phyloP scores from a whole-genome alignment of 179 eudicot genomes.

The Amaranthus tricolor region DNA sequence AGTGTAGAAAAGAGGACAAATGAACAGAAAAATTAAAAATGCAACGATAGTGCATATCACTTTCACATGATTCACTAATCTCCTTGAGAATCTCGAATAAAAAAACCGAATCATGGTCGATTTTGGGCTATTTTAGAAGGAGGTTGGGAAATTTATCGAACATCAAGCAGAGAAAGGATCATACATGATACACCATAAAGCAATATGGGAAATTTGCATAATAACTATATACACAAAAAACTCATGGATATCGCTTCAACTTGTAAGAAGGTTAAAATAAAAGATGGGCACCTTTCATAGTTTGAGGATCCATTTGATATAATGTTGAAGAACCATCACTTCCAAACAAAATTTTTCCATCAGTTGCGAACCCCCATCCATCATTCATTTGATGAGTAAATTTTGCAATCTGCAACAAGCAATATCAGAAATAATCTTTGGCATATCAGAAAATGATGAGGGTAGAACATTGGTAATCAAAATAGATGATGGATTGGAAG shows the following conservation, averaged over 20 bases:
- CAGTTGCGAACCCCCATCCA: constrained; percentile 98
- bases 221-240: not conserved
- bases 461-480: not conserved
- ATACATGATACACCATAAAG: not conserved
- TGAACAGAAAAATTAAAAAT: not conserved
- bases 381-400: constrained; percentile 84
- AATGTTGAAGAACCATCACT: constrained; percentile 88
- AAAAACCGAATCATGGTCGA: too few species aligned
- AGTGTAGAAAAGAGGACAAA: not conserved
- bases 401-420: constrained; percentile 45
- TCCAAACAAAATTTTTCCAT: constrained; percentile 78
- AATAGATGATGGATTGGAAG: constrained; percentile 22
- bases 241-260: not conserved
- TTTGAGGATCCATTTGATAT: constrained; percentile 71
- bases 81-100: too few species aligned
- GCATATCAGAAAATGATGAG: not conserved
- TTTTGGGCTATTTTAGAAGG: not conserved
- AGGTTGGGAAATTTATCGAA: not conserved
- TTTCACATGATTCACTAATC: too few species aligned
- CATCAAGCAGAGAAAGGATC: too few species aligned
- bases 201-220: constrained; percentile 4
- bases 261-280: not conserved
- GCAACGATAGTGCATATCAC: not conserved
- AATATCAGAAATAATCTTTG: not conserved
- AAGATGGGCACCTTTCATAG: constrained; percentile 59